A percentile compares a stretch with the other conserved stretches of the same genome.
Evolutionary conservation across 306 rosid species (phyloP).

Genomic region (Corylus americana): DNA sequence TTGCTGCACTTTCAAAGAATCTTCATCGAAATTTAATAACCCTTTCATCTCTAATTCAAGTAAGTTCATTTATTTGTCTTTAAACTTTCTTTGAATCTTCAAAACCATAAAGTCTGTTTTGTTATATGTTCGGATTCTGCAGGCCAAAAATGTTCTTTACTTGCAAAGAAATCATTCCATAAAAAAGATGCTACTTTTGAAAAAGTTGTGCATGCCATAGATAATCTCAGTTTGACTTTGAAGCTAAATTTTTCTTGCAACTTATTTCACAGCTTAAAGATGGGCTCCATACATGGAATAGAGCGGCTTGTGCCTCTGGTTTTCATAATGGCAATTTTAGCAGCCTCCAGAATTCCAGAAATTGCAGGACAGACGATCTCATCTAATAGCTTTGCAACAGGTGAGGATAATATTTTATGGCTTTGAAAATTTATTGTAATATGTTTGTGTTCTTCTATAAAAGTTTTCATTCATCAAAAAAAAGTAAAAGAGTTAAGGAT

Average conservation of each 20-base stretch:
- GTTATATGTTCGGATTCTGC: not conserved
- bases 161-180: slow-evolving; percentile 17
- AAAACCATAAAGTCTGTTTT: too few species aligned
- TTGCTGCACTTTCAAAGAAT: not conserved
- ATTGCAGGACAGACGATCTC: slow-evolving; percentile 28
- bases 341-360: slow-evolving; percentile 32
- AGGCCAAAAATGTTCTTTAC: not conserved
- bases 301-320: not conserved
- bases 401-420: slow-evolving; percentile 32
- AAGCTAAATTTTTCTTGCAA: too few species aligned
- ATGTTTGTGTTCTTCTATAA: too few species aligned
- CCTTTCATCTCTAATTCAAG: not conserved
- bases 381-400: slow-evolving; percentile 22
- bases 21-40: too few species aligned
- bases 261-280: slow-evolving; percentile 5
- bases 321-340: slow-evolving; percentile 25
- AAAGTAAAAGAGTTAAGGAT: not conserved
- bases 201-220: not conserved
- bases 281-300: slow-evolving; percentile 30
- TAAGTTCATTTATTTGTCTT: too few species aligned
- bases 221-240: not conserved
- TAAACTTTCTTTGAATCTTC: too few species aligned
- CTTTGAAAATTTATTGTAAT: too few species aligned
- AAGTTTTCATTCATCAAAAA: too few species aligned
- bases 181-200: not conserved